Evolutionary conservation across 495 filamentous ascomycete species (phyloP).

Genomic region (Saxophila tyrrhenica): DNA sequence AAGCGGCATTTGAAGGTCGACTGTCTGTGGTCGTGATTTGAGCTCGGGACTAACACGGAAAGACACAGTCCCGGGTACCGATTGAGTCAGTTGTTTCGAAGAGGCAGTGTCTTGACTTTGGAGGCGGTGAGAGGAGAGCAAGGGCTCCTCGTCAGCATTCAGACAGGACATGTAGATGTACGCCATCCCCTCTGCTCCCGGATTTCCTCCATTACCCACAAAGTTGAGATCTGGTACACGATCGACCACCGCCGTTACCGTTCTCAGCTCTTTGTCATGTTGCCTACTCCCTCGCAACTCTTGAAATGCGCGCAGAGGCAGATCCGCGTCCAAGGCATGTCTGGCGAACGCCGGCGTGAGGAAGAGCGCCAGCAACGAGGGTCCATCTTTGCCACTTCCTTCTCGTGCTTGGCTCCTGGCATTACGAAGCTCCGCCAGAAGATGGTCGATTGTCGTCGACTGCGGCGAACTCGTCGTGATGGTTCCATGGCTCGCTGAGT

Average conservation of each 20-base stretch:
- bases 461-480: constrained; percentile 2
- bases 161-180: constrained; percentile 1
- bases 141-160: background rate
- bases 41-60: background rate
- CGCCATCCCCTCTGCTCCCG: constrained; percentile 14
- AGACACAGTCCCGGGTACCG: constrained; percentile 2
- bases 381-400: too few relatives aligned
- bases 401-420: background rate
- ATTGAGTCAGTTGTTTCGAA: background rate
- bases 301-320: constrained; percentile 3
- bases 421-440: background rate
- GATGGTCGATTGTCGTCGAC: constrained; percentile 1
- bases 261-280: background rate
- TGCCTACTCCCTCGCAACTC: background rate
- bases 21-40: background rate
- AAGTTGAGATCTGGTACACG: constrained; percentile 6
- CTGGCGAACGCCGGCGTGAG: constrained; percentile 12
- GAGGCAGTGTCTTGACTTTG: background rate
- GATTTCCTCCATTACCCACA: background rate
- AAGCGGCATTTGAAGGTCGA: constrained; percentile 12
- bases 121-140: background rate
- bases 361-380: constrained; percentile 5
- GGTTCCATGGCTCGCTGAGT: background rate
- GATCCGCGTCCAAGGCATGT: constrained; percentile 2
- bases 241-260: constrained; percentile 15